Base-by-base conservation (phyloP, 1,284 basidiomycete species). In the Cryptococcus neoformans region DNA sequence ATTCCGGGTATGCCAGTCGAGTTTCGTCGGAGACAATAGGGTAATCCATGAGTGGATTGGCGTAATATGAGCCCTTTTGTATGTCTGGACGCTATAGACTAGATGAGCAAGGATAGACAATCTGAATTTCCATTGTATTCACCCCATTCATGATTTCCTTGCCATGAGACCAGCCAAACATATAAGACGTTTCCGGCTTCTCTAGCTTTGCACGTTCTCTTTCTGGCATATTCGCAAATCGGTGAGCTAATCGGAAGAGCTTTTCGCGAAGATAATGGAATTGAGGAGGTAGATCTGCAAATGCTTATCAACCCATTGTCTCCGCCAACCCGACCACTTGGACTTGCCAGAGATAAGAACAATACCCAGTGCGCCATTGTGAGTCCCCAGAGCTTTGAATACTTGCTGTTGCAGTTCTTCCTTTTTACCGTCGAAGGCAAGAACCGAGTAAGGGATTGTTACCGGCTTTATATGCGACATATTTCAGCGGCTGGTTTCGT, bases 111-210 rank as follows among this genome's bases (percentile, higher is more conserved):
- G 7, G 39, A 41, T 44, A 21, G 40, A 28, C 7, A 37, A 6
- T 42, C 9, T 37, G 37, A 35, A 16, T 28, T 11, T 40, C 75
- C 28, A 28, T 21, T 28, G 28, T 28, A 4, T 28, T 64, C 64
- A 88, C 89, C 83, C 92, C 92, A 67, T 95, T 95, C 92, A 95
- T 95, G 42, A 93, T 85, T 81, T 96, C 92, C 82, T 94, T 94
- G 53, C 92, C 92, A 76, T 92, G 89, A 44, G 87, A 90, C 92
- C 92, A 96, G 17, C 92, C 92, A 74, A 92, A 94, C 41, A 66
- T 58, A 62, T 77, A 80, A 11, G 62, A 65, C 17, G 65, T 67
- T 28, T 75, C 69, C 9, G 73, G 69, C 35, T 67, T 54, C 1
- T 85, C 83, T 68, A 90, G 89, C 54, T 81, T 82, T 69, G 92